Conservation (phyloP, 2,329 filamentous ascomycete genomes). For the Plenodomus biglobosus region DNA sequence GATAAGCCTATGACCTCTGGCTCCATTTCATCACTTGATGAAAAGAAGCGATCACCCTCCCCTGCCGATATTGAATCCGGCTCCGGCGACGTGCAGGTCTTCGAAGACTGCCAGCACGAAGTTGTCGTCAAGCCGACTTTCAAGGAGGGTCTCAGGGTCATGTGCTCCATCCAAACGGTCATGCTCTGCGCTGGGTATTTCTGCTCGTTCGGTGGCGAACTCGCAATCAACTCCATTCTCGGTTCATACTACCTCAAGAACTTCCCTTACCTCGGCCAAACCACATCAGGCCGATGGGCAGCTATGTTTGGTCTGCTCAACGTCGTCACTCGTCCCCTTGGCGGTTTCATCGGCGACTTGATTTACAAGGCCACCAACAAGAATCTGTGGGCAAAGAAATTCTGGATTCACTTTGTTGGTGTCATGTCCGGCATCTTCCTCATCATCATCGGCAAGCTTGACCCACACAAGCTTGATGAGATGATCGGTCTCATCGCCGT, state of each 20-base stretch:
- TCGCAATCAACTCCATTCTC: conserved; percentile 63
- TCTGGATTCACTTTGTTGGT: conserved; percentile 59
- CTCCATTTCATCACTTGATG: conserved; percentile 45
- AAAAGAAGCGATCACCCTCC: conserved; percentile 33
- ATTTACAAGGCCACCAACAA: conserved; percentile 54
- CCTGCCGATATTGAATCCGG: conserved; percentile 49
- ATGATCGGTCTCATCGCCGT: conserved; percentile 78
- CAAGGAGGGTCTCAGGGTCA: conserved; percentile 61
- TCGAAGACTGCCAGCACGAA: conserved; percentile 62
- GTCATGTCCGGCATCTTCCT: conserved; percentile 61
- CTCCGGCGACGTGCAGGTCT: conserved; percentile 54
- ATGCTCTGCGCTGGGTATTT: conserved; percentile 59
- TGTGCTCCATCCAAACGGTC: conserved; percentile 62
- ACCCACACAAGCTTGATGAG: conserved; percentile 62
- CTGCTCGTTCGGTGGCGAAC: conserved; percentile 62
- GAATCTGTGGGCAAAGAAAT: conserved; percentile 65
- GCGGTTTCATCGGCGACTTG: conserved; percentile 62
- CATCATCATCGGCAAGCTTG: conserved; percentile 63
- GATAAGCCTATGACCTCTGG: conserved; percentile 42
- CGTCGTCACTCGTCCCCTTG: conserved; percentile 65
- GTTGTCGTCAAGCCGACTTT: conserved; percentile 62
- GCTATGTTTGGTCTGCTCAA: conserved; percentile 78
- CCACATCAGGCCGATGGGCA: conserved; percentile 61
- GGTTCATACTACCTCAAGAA: conserved; percentile 61
- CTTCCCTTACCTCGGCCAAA: conserved; percentile 58